A percentile compares a stretch with the other conserved stretches of the same genome.
Evolutionary conservation across 225 moss, liverwort and hornwort genomes (phyloP).

Genomic region (Lunularia cruciata): DNA sequence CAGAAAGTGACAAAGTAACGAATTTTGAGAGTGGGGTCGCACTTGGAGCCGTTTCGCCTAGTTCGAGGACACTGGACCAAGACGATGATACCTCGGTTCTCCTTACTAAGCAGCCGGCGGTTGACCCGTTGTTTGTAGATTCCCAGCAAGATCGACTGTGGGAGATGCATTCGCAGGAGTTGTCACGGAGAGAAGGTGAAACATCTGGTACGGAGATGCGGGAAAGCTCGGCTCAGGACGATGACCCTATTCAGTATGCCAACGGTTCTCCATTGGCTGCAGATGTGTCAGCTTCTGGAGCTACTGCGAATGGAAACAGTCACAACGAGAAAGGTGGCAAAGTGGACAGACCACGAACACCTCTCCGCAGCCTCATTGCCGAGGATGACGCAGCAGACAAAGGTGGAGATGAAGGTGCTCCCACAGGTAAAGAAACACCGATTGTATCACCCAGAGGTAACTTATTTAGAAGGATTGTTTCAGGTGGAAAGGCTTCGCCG

Average conservation of each 20-base stretch:
- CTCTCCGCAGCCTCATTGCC: conserved; percentile 47
- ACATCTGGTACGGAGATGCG: conserved; percentile 31
- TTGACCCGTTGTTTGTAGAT: conserved; percentile 45
- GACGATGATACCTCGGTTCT: conserved; percentile 38
- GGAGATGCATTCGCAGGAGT: conserved; percentile 56
- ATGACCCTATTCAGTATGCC: conserved; percentile 28
- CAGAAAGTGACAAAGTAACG: conserved; percentile 4
- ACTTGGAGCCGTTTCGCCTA: not conserved
- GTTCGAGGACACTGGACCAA: conserved; percentile 13
- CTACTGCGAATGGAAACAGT: conserved; percentile 21
- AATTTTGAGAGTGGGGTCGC: not conserved
- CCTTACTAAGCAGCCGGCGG: conserved; percentile 42
- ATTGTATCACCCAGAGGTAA: conserved; percentile 45
- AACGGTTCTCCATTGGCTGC: conserved; percentile 26
- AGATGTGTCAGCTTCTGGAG: conserved; percentile 29
- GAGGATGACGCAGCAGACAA: conserved; percentile 54
- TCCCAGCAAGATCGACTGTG: conserved; percentile 49
- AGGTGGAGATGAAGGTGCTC: conserved; percentile 20
- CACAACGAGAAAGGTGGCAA: conserved; percentile 39
- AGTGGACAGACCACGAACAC: conserved; percentile 49
- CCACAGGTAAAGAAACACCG: conserved; percentile 15
- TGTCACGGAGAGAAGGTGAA: conserved; percentile 36
- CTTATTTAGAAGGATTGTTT: conserved; percentile 47
- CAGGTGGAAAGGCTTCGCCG: conserved; percentile 44
- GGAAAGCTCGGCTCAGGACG: conserved; percentile 43